Evolutionary conservation across 257 asterid genomes (phyloP), one percentile per base, ranked within the genome.

Genomic region (Henckelia pumila): DNA sequence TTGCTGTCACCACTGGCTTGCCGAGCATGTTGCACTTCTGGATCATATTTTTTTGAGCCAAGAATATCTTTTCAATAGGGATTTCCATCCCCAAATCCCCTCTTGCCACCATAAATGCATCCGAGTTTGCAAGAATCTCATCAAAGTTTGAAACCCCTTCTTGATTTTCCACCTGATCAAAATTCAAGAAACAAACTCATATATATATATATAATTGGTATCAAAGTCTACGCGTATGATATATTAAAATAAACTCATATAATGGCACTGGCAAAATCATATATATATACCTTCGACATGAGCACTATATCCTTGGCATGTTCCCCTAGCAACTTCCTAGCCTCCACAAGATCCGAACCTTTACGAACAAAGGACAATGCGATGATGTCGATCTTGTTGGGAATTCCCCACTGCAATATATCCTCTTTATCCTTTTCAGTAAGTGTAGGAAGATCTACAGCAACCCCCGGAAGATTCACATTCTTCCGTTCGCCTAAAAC

Each of bases 201-300:
- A 35, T 29, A 9, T 61, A 28, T 5, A 69, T 7, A 37, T 0
- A 1, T 8, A 33, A 33, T 33, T 2, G 2, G 2, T 2, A n/a
- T n/a, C n/a, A n/a, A n/a, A n/a, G n/a, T 6, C 40, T 2, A 7
- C 1, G 40, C 11, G 11, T 33, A 33, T 2, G 40, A 33, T 33
- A 10, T n/a, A n/a, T n/a, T n/a, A n/a, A 33, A 33, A 33, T 33
- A 33, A 33, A 33, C 8, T 0, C 40, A 33, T 33, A 33, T n/a
- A n/a, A 33, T 33, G 40, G 40, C 40, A 33, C 40, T 33, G 11
- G 11, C 9, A 33, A 33, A 33, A 6, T 6, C 40, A 33, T 8
- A 74, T n/a, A n/a, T n/a, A n/a, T n/a, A n/a, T n/a, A n/a, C 85
- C 85, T 80, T 80, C 16, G 82, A 80, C 85, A 80, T 80, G 23